A percentile compares a stretch with the other conserved stretches of the same genome.
phyloP scores from a whole-genome alignment of 2,329 filamentous ascomycete species.

The Cercospora sp. region DNA sequence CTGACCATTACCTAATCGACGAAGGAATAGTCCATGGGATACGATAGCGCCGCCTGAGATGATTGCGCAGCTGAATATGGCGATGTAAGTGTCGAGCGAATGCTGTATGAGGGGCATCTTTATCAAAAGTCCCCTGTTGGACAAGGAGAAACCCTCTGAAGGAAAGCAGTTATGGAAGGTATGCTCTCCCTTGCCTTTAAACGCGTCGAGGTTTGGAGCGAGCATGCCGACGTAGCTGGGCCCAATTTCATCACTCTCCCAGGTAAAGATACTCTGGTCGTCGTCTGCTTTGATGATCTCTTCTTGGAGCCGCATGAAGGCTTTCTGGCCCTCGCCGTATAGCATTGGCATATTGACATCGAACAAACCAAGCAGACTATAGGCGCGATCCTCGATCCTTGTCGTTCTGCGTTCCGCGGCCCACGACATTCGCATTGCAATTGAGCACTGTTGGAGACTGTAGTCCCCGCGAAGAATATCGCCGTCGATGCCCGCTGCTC shows the following conservation, averaged over 20 bases:
- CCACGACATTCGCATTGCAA: neutral
- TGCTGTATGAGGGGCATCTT: conserved; percentile 3
- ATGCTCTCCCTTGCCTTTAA: neutral
- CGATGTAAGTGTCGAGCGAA: neutral
- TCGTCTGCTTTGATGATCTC: neutral
- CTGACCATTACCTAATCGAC: neutral
- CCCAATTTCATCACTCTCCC: neutral
- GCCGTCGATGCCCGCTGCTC: neutral
- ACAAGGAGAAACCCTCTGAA: neutral
- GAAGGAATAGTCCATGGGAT: neutral
- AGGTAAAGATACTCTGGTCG: neutral
- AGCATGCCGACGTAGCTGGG: neutral
- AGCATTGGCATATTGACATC: conserved; percentile 5
- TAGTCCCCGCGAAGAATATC: neutral
- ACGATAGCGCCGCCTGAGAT: too few relatives aligned
- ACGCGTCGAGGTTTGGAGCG: neutral
- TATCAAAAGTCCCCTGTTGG: neutral
- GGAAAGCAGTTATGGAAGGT: neutral
- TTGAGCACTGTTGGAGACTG: neutral
- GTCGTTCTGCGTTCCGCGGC: neutral
- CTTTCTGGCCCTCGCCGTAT: neutral
- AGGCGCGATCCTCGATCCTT: neutral
- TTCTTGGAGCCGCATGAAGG: neutral
- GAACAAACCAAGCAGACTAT: neutral
- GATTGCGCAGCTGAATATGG: neutral